Conservation (phyloP, 2,329 filamentous ascomycete species). For the Xylaria sp. region DNA sequence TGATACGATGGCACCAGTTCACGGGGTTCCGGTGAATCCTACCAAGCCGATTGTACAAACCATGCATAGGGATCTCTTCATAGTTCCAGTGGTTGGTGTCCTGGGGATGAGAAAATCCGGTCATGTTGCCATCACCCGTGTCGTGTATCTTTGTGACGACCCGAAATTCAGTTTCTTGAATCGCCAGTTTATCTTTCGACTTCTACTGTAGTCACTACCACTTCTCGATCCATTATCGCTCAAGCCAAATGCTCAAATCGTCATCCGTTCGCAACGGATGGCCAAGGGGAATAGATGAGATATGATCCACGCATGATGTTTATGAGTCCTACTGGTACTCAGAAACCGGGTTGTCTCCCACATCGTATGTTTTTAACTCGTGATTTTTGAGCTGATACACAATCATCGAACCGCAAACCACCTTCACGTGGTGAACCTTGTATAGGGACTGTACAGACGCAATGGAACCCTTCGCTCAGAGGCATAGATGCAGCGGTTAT, state of each 20-base stretch:
- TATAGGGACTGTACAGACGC: no score
- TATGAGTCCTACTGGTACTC: conserved; percentile 45
- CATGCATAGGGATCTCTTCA: no score
- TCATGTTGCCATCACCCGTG: no score
- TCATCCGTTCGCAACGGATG: conserved; percentile 55
- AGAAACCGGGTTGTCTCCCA: conserved; percentile 57
- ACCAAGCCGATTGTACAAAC: not conserved
- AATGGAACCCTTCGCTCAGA: not conserved
- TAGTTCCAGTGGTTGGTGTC: no score
- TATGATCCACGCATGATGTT: conserved; percentile 58
- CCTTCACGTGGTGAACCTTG: not conserved
- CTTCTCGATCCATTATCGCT: conserved; percentile 60
- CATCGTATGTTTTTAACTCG: conserved; percentile 50
- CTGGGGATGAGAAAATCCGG: no score
- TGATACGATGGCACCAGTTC: not conserved
- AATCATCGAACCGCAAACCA: not conserved
- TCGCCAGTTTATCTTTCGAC: no score
- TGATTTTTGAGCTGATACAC: conserved; percentile 53
- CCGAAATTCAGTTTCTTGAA: no score
- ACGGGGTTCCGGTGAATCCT: not conserved
- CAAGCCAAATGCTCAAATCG: conserved; percentile 57
- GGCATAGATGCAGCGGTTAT: not conserved
- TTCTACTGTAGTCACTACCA: no score
- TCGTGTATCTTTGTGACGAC: no score
- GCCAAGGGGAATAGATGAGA: conserved; percentile 53